Conservation (phyloP, 2,329 filamentous ascomycete species). For the Pseudogymnoascus sp. region DNA sequence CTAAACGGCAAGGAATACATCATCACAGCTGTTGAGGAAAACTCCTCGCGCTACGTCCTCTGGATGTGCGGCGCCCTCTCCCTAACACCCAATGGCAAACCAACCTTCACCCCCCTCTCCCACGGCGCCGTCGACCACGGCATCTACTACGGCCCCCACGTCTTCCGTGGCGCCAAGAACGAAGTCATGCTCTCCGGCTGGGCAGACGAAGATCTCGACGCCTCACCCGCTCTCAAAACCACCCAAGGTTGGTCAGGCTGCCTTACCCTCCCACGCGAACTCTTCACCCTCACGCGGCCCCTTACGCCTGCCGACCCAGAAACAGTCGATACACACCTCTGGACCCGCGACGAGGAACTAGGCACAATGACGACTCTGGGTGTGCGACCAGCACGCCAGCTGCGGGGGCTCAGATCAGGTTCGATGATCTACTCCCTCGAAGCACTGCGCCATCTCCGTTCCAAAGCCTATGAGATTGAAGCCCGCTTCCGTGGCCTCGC, state of each 20-base stretch:
- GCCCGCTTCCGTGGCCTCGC: slow-evolving; percentile 12
- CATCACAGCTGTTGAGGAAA: slow-evolving; percentile 13
- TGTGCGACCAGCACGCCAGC: slow-evolving; percentile 17
- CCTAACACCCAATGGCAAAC: slow-evolving; percentile 11
- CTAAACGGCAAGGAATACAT: slow-evolving; percentile 19
- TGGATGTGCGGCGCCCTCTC: neutral
- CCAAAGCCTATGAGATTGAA: slow-evolving; percentile 13
- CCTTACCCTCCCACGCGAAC: slow-evolving; percentile 16
- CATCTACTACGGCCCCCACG: slow-evolving; percentile 18
- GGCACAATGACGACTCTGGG: slow-evolving; percentile 15
- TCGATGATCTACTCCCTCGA: slow-evolving; percentile 4
- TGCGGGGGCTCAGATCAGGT: slow-evolving; percentile 5
- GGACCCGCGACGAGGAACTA: slow-evolving; percentile 8
- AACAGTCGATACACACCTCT: neutral
- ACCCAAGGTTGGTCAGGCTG: slow-evolving; percentile 20
- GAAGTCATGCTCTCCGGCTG: slow-evolving; percentile 18
- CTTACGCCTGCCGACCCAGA: neutral
- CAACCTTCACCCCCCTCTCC: slow-evolving; percentile 15
- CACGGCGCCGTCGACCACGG: slow-evolving; percentile 19
- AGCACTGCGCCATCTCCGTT: slow-evolving; percentile 9
- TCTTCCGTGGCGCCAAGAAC: slow-evolving; percentile 18
- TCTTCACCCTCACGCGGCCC: slow-evolving; percentile 17
- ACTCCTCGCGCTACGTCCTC: neutral
- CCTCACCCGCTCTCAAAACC: slow-evolving; percentile 2
- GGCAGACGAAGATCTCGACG: slow-evolving; percentile 15